Percentiles rank a stretch among this genome's conserved stretches.
Conservation (phyloP, 2,329 filamentous ascomycete genomes). For the Emmonsia crescens region DNA sequence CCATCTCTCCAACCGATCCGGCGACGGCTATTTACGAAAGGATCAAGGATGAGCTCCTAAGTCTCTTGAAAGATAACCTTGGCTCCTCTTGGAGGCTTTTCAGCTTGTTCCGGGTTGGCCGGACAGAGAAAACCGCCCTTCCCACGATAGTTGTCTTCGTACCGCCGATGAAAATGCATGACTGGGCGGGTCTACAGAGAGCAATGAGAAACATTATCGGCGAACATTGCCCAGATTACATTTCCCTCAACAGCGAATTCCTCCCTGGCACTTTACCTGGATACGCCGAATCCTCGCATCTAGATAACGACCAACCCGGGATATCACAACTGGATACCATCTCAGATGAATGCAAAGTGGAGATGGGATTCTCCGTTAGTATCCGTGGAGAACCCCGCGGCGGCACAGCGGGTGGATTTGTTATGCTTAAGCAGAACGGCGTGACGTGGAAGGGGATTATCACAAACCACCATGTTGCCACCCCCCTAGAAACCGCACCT, state of each 20-base stretch:
- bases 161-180: background rate
- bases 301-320: background rate
- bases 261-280: slow-evolving; percentile 6
- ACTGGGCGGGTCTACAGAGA: slow-evolving; percentile 5
- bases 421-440: slow-evolving; percentile 6
- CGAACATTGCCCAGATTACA: background rate
- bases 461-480: slow-evolving; percentile 10
- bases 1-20: slow-evolving; percentile 3
- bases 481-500: background rate
- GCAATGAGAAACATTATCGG: background rate
- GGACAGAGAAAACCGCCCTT: background rate
- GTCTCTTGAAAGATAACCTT: background rate
- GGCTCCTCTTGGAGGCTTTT: slow-evolving; percentile 2
- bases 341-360: background rate
- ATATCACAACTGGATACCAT: background rate
- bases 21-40: background rate
- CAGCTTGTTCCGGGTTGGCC: slow-evolving; percentile 5
- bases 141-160: slow-evolving; percentile 10
- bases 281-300: background rate
- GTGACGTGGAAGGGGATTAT: slow-evolving; percentile 8
- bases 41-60: background rate
- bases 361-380: slow-evolving; percentile 9
- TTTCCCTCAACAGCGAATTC: slow-evolving; percentile 9
- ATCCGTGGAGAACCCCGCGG: slow-evolving; percentile 5
- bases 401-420: slow-evolving; percentile 13